phyloP scores from a whole-genome alignment of 257 asterid species.

The Orobanche coerulescens region DNA sequence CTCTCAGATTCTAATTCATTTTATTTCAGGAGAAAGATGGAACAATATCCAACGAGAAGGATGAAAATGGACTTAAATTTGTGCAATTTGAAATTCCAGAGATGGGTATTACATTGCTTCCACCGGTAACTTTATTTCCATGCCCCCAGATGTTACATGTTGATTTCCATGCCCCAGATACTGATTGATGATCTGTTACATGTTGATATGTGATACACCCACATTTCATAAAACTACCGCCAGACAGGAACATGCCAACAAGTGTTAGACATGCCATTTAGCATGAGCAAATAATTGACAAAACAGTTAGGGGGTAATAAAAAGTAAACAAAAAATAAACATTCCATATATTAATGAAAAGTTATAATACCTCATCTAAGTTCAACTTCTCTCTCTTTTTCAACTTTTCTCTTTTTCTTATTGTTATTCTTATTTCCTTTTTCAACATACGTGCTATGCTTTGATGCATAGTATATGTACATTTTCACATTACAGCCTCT shows the following conservation, averaged over 20 bases:
- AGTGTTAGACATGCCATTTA: conserved; percentile 1
- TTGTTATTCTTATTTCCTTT: not conserved
- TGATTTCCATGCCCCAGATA: conserved; percentile 1
- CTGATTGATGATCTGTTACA: conserved; percentile 12
- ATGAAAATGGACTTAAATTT: conserved; percentile 26
- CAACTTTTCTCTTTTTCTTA: not conserved
- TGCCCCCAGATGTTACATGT: conserved; percentile 6
- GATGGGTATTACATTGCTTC: conserved; percentile 39
- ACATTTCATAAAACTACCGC: not conserved
- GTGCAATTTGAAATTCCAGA: conserved; percentile 67
- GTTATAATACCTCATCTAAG: not conserved
- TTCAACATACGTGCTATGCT: not conserved
- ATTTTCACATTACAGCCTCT: conserved; percentile 8
- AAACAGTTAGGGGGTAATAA: not conserved
- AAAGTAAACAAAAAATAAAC: not conserved
- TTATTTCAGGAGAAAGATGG: conserved; percentile 40
- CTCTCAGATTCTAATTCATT: conserved; percentile 5
- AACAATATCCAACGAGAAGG: conserved; percentile 22
- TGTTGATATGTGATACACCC: not conserved
- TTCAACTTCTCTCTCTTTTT: not conserved
- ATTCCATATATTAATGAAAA: not conserved
- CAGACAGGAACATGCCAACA: not conserved
- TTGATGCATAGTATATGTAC: not conserved
- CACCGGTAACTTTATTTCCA: conserved; percentile 34
- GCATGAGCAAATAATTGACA: not conserved